A percentile compares a stretch with the other conserved stretches of the same genome.
phyloP scores from a whole-genome alignment of 352 stramenopile species.

The Pythium pyrilobum region DNA sequence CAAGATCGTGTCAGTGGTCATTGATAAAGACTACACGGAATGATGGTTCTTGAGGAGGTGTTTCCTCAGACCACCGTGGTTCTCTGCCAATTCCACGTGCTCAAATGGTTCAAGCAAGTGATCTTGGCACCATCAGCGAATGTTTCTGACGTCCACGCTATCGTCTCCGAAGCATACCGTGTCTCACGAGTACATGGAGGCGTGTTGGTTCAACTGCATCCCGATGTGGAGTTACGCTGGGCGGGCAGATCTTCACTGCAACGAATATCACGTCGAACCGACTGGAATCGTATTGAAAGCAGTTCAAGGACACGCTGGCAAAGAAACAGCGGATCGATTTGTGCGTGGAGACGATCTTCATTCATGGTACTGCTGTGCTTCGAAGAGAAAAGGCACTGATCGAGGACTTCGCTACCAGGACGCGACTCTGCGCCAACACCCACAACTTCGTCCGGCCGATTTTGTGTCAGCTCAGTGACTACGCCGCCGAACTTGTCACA shows the following conservation, averaged over 20 bases:
- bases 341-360: conserved; percentile 3
- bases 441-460: not conserved
- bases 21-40: conserved; percentile 27
- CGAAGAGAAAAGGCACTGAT: conserved; percentile 1
- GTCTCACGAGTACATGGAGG: conserved; percentile 1
- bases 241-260: conserved; percentile 4
- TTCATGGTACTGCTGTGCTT: not conserved
- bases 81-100: conserved; percentile 20
- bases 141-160: not conserved
- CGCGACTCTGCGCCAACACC: not conserved
- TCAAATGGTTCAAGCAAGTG: conserved; percentile 12
- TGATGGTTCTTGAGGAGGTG: conserved; percentile 3
- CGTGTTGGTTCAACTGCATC: conserved; percentile 1
- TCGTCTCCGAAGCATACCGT: not conserved
- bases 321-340: conserved; percentile 2
- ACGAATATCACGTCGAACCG: conserved; percentile 10
- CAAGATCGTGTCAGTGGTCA: conserved; percentile 14
- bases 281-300: conserved; percentile 6
- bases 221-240: conserved; percentile 4
- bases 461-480: not conserved
- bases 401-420: not conserved
- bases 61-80: conserved; percentile 3
- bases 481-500: not conserved
- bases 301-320: not conserved
- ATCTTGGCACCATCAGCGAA: not conserved